Evolutionary conservation across 208 protist species (phyloP).

Genomic region (Entamoeba nuttalli): DNA sequence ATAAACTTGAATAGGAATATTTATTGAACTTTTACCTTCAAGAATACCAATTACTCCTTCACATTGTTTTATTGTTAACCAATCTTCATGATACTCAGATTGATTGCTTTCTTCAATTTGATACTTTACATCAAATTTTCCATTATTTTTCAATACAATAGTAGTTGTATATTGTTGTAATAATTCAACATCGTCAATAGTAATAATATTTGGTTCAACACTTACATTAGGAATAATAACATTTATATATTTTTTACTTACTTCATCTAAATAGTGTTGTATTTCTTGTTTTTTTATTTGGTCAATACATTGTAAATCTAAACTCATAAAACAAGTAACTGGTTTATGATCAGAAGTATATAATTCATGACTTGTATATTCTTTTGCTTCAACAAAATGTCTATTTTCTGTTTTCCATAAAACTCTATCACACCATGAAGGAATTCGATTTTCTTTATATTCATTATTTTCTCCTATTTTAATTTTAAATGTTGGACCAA

Average conservation of each 20-base stretch:
- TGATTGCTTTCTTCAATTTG: not conserved
- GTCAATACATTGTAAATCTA: not conserved
- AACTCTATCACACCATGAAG: conserved; percentile 29
- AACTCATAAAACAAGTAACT: conserved; percentile 8
- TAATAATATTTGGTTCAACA: not conserved
- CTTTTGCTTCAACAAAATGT: not conserved
- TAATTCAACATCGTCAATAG: not conserved
- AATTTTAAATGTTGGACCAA: conserved; percentile 59
- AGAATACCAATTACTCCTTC: not conserved
- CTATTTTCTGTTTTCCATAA: conserved; percentile 20
- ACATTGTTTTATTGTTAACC: not conserved
- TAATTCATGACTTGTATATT: not conserved
- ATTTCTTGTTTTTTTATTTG: not conserved
- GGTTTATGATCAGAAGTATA: conserved; percentile 25
- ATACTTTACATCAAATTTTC: not conserved
- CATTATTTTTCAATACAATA: not conserved
- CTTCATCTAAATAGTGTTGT: not conserved
- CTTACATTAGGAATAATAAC: not conserved
- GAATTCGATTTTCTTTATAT: not conserved
- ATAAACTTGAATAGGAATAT: not conserved
- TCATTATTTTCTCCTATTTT: not conserved
- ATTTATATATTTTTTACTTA: not conserved
- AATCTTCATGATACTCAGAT: not conserved
- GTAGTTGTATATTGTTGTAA: not conserved
- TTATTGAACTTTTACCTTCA: not conserved